These are phyloP conservation scores for Cantharellus cinnabarinus DNA, from an alignment of 768 basidiomycete species.

Conservation along the genomic window DNA sequence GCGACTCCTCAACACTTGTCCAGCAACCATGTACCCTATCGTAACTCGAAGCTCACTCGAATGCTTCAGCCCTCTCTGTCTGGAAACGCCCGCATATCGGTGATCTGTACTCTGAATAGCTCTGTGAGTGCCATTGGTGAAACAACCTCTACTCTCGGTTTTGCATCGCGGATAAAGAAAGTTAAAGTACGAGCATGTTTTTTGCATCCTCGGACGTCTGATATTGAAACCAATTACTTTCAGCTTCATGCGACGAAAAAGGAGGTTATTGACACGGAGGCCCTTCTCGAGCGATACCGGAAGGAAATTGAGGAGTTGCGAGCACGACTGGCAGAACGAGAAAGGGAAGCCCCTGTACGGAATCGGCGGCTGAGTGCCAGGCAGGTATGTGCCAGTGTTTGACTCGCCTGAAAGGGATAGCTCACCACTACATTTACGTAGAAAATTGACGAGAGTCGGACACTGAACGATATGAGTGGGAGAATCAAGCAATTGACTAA, in stretches of 20 bases:
- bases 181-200: slow-evolving; percentile 36
- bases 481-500: slow-evolving; percentile 69
- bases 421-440: slow-evolving; percentile 13
- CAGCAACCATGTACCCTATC: slow-evolving; percentile 81
- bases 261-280: slow-evolving; percentile 83
- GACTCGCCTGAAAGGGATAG: slow-evolving; percentile 3
- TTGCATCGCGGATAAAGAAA: slow-evolving; percentile 79
- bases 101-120: slow-evolving; percentile 90
- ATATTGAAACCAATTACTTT: neutral
- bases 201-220: neutral
- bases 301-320: slow-evolving; percentile 87
- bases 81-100: slow-evolving; percentile 87
- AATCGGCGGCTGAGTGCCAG: slow-evolving; percentile 31
- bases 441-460: slow-evolving; percentile 71
- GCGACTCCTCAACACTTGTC: neutral
- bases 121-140: slow-evolving; percentile 60
- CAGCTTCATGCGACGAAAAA: slow-evolving; percentile 77
- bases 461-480: slow-evolving; percentile 63
- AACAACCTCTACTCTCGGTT: slow-evolving; percentile 71
- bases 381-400: slow-evolving; percentile 18
- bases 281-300: slow-evolving; percentile 80
- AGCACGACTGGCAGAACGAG: slow-evolving; percentile 44
- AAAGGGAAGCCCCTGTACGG: slow-evolving; percentile 35
- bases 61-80: slow-evolving; percentile 88
- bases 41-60: slow-evolving; percentile 87